Conservation (phyloP, 2,329 filamentous ascomycete genomes). For the Colletotrichum plurivorum region DNA sequence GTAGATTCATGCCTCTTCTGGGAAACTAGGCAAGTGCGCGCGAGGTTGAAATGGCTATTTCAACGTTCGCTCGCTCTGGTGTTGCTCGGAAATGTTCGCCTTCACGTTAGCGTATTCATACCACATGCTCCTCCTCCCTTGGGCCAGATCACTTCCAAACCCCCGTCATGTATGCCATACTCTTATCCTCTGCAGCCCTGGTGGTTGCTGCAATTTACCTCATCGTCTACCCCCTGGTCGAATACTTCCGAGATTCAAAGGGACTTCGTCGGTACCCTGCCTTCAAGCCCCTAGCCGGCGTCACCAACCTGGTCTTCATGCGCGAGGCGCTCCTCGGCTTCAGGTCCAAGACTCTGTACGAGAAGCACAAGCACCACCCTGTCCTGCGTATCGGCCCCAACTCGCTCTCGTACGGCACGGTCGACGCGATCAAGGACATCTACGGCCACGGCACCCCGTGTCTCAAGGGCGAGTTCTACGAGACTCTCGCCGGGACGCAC, state of each 20-base stretch:
- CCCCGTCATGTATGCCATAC: not conserved
- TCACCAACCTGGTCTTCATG: slow-evolving; percentile 42
- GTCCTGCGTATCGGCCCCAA: slow-evolving; percentile 61
- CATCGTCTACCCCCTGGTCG: slow-evolving; percentile 18
- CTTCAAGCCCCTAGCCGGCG: slow-evolving; percentile 44
- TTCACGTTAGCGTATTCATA: not conserved
- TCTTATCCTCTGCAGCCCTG: not conserved
- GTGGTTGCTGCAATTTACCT: not conserved
- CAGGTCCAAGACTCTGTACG: not conserved
- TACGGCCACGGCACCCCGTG: slow-evolving; percentile 66
- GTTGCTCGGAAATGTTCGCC: not conserved
- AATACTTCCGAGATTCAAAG: slow-evolving; percentile 42
- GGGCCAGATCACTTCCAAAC: too few relatives aligned
- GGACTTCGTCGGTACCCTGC: slow-evolving; percentile 45
- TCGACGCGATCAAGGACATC: slow-evolving; percentile 61
- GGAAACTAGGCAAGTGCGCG: too few relatives aligned
- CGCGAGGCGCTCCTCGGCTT: not conserved
- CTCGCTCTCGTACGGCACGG: slow-evolving; percentile 55
- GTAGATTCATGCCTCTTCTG: not conserved
- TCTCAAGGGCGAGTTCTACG: slow-evolving; percentile 64
- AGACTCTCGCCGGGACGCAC: slow-evolving; percentile 60
- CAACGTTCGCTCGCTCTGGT: not conserved
- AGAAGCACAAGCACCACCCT: slow-evolving; percentile 58
- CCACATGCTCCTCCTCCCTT: not conserved
- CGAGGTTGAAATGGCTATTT: not conserved